Base-by-base conservation (phyloP, 2,329 filamentous ascomycete genomes). In the Fusarium nematophilum region DNA sequence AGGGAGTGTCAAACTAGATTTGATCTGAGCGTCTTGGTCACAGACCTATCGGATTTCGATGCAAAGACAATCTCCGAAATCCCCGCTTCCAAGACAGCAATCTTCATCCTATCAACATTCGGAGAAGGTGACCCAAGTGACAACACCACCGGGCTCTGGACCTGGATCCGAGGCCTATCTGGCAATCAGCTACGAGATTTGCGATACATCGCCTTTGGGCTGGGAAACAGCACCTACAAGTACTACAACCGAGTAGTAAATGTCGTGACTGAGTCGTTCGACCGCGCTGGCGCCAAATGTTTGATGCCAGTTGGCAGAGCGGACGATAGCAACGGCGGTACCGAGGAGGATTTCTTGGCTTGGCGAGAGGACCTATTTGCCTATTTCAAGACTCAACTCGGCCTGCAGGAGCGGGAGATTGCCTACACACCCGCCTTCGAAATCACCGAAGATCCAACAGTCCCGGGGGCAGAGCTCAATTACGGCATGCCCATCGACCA, bases 1-100 rank as follows among this genome's bases (percentile, higher is more conserved):
- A 96, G 96, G 80, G 93, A 97, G 76, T 92, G 92, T 59, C 90
- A 91, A 69, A 92, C 92, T 69, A 85, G 92, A 49, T 97, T 94
- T 71, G 92, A 92, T 14, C 82, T 97, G 51, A 93, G 93, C 77
- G 94, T 92, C 49, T 94, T 97, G 90, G 91, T 93, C 71, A 79
- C 77, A 6, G 79, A 83, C 51, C 68, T 81, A 3, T 78, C 75
- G 5, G 81, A 83, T 50, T 83, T 78, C 49, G 79, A 83, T 42
- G 65, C 73, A 3, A 73, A 77, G 2, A 75, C 70, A 3, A 74
- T 81, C 14, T 63, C 70, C 11, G 56, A 59, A 5, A 60, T 68
- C 14, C 50, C 63, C 3, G 49, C 54, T 8, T 62, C 51, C 15
- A 73, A 72, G 38, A 52, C 73, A 8, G 70, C 65, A 15, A 69